phyloP scores from a whole-genome alignment of 805 yeast species.

The Saturnispora mendoncae region DNA sequence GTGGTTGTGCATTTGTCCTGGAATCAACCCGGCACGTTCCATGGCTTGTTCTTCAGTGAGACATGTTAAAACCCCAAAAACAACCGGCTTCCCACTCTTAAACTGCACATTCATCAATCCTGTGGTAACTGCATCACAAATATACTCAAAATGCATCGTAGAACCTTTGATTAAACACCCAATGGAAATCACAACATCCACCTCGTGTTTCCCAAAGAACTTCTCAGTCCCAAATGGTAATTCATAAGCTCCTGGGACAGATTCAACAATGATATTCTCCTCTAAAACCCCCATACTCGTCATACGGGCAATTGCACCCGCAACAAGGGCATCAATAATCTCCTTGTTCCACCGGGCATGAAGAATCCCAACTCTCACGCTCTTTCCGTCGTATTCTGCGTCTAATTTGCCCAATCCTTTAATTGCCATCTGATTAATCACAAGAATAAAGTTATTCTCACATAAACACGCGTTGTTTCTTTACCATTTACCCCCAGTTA shows the following conservation, averaged over 20 bases:
- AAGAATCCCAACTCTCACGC: constrained; percentile 54
- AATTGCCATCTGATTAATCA: constrained; percentile 48
- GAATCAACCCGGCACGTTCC: constrained; percentile 76
- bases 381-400: constrained; percentile 35
- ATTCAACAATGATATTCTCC: constrained; percentile 68
- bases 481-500: neutral
- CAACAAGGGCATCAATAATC: constrained; percentile 70
- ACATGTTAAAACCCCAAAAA: constrained; percentile 90
- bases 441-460: neutral
- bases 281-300: constrained; percentile 58
- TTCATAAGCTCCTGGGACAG: constrained; percentile 94
- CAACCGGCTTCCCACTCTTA: constrained; percentile 63
- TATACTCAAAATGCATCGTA: constrained; percentile 97
- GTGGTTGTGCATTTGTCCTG: constrained; percentile 82
- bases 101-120: constrained; percentile 79
- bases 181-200: constrained; percentile 87
- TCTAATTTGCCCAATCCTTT: constrained; percentile 66
- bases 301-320: constrained; percentile 63
- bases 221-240: constrained; percentile 72
- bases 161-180: constrained; percentile 94
- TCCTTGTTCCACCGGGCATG: constrained; percentile 93
- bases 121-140: constrained; percentile 80
- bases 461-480: neutral
- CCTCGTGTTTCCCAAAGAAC: constrained; percentile 38
- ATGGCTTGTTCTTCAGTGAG: constrained; percentile 90